Percentiles rank a stretch among this genome's conserved stretches.
Conservation (phyloP, 805 yeast genomes). For the Blastobotrys mokoenaii region DNA sequence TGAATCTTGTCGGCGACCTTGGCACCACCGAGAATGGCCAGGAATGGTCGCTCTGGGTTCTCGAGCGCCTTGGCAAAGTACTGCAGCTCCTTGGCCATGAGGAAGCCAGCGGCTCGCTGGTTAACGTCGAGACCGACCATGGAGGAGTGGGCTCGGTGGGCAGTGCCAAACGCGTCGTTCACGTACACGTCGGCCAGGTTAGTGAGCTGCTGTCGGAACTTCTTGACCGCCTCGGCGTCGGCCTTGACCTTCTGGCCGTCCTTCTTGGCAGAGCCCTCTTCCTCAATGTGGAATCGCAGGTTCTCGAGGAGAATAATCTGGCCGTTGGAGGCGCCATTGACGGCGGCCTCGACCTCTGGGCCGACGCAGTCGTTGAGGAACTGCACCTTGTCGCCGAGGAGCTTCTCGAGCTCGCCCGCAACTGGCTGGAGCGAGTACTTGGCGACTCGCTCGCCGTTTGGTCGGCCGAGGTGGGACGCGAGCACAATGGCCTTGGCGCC, state of each 20-base stretch:
- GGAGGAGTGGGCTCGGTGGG: slow-evolving; percentile 99
- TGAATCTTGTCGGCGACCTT: slow-evolving; percentile 98
- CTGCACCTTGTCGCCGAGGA: slow-evolving; percentile 64
- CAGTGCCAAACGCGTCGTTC: slow-evolving; percentile 98
- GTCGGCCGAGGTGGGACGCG: slow-evolving; percentile 98
- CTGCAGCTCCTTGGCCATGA: slow-evolving; percentile 93
- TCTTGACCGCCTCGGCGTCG: slow-evolving; percentile 68
- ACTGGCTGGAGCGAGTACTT: slow-evolving; percentile 93
- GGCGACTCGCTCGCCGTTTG: slow-evolving; percentile 82
- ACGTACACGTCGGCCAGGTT: slow-evolving; percentile 93
- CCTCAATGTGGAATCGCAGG: slow-evolving; percentile 96
- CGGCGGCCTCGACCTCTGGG: slow-evolving; percentile 72
- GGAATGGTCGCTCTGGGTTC: slow-evolving; percentile 95
- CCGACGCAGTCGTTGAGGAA: slow-evolving; percentile 94
- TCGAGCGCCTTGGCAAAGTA: slow-evolving; percentile 98
- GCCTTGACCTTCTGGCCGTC: slow-evolving; percentile 94
- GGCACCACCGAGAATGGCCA: slow-evolving; percentile 99
- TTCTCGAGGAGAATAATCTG: slow-evolving; percentile 88
- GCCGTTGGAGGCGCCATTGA: slow-evolving; percentile 66
- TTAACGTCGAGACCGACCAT: slow-evolving; percentile 97
- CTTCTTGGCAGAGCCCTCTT: slow-evolving; percentile 79
- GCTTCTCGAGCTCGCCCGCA: slow-evolving; percentile 75
- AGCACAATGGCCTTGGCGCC: slow-evolving; percentile 85
- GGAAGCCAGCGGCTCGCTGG: slow-evolving; percentile 97
- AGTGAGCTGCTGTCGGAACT: slow-evolving; percentile 85